Conservation (phyloP, 495 filamentous ascomycete species). For the Ascobolus immersus region DNA sequence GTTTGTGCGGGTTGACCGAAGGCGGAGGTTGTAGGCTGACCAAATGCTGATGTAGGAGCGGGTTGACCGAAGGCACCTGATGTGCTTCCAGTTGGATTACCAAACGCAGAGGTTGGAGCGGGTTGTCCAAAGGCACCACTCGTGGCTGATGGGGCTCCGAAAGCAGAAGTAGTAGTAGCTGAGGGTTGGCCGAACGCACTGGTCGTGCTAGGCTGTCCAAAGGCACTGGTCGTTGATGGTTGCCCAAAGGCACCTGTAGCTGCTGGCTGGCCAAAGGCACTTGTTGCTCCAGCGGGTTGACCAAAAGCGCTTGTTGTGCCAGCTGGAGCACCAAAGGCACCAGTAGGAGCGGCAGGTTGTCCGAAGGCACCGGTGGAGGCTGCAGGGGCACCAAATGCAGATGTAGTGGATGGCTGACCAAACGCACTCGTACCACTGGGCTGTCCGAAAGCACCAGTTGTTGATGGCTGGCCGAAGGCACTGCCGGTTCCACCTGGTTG, state of each 20-base stretch:
- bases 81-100: not conserved
- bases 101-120: constrained; percentile 4
- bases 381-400: constrained; percentile 1
- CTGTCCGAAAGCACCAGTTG: not conserved
- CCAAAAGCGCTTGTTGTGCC: not conserved
- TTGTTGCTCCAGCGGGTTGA: not conserved
- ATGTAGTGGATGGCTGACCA: constrained; percentile 3
- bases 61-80: constrained; percentile 5
- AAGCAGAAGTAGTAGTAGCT: constrained; percentile 3
- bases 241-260: constrained; percentile 4
- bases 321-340: constrained; percentile 6
- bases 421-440: constrained; percentile 2
- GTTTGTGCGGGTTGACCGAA: not conserved
- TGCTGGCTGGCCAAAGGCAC: not conserved
- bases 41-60: constrained; percentile 1
- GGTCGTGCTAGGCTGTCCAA: constrained; percentile 1
- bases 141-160: constrained; percentile 9
- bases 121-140: constrained; percentile 4
- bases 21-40: not conserved
- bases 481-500: constrained; percentile 3
- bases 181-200: constrained; percentile 1
- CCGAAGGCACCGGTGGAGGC: constrained; percentile 6
- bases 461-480: constrained; percentile 4
- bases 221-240: constrained; percentile 1
- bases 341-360: constrained; percentile 2